Conservation (phyloP, 2,329 filamentous ascomycete species). For the Aspergillus costaricaensis region DNA sequence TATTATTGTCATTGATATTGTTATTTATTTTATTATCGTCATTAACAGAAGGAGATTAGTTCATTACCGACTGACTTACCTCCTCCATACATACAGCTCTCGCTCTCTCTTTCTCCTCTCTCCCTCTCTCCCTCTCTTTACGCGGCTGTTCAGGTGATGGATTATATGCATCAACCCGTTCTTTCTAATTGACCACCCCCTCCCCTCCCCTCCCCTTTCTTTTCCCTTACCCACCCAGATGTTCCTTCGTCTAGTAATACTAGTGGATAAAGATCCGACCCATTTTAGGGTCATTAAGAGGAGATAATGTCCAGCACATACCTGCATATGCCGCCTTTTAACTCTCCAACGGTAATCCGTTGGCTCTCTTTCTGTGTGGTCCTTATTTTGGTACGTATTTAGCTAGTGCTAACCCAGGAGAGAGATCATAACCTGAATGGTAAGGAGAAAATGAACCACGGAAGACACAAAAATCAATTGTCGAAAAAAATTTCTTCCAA, state of each 20-base stretch:
- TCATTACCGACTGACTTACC: too few relatives aligned
- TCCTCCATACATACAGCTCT: too few relatives aligned
- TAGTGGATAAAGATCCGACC: neutral
- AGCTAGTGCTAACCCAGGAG: neutral
- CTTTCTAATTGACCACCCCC: neutral
- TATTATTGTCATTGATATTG: too few relatives aligned
- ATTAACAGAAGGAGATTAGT: neutral
- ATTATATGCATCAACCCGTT: conserved; percentile 11
- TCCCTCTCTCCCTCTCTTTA: neutral
- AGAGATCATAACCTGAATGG: neutral
- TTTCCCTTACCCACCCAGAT: neutral
- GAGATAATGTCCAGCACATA: conserved; percentile 5
- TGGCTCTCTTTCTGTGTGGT: neutral
- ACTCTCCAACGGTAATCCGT: neutral
- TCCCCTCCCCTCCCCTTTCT: neutral
- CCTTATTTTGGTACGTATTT: neutral
- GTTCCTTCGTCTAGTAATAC: neutral
- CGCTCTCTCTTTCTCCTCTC: too few relatives aligned
- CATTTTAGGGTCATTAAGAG: neutral
- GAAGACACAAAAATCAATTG: conserved; percentile 3
- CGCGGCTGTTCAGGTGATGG: neutral
- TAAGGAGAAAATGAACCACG: neutral
- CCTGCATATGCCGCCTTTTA: conserved; percentile 4
- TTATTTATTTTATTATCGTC: neutral
- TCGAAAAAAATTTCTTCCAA: conserved; percentile 19